Percentiles rank a stretch among this genome's conserved stretches.
Conservation (phyloP, 192 early-diverging fungal species). For the Coemansia sp. region DNA sequence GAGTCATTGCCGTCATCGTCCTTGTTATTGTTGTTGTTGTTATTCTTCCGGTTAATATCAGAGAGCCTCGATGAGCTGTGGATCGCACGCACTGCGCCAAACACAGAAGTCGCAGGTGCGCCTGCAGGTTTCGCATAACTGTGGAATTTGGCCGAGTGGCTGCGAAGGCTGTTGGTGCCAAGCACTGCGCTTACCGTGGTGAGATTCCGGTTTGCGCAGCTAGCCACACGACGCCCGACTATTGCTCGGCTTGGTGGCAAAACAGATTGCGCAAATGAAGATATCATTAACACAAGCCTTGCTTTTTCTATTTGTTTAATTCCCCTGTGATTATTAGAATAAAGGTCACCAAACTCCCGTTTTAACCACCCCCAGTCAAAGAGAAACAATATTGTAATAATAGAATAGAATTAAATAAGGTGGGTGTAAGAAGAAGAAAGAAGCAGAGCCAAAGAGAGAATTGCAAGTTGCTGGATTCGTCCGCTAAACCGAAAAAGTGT, state of each 20-base stretch:
- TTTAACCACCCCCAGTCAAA: too few relatives aligned
- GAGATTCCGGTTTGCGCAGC: constrained; percentile 6
- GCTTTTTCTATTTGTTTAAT: neutral
- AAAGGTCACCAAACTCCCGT: too few relatives aligned
- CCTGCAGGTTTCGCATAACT: neutral
- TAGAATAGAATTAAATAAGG: too few relatives aligned
- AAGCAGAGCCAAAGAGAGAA: too few relatives aligned
- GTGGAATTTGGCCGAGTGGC: neutral
- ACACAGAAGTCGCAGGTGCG: neutral
- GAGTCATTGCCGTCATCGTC: neutral
- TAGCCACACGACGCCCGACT: neutral
- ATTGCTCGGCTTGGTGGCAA: constrained; percentile 11
- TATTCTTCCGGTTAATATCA: constrained; percentile 14
- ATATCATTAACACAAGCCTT: neutral
- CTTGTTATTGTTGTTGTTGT: constrained; percentile 10
- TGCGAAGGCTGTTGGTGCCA: neutral
- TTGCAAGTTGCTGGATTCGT: too few relatives aligned
- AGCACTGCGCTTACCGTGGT: neutral
- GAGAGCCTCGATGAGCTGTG: constrained; percentile 30
- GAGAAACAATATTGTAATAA: too few relatives aligned
- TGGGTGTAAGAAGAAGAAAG: too few relatives aligned
- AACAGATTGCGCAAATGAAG: constrained; percentile 6
- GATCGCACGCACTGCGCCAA: constrained; percentile 29
- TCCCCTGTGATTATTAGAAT: too few relatives aligned
- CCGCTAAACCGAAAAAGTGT: too few relatives aligned